Percentiles rank a stretch among this genome's conserved stretches.
phyloP scores from a whole-genome alignment of 1,284 basidiomycete species.

The Rhodotorula sp. region DNA sequence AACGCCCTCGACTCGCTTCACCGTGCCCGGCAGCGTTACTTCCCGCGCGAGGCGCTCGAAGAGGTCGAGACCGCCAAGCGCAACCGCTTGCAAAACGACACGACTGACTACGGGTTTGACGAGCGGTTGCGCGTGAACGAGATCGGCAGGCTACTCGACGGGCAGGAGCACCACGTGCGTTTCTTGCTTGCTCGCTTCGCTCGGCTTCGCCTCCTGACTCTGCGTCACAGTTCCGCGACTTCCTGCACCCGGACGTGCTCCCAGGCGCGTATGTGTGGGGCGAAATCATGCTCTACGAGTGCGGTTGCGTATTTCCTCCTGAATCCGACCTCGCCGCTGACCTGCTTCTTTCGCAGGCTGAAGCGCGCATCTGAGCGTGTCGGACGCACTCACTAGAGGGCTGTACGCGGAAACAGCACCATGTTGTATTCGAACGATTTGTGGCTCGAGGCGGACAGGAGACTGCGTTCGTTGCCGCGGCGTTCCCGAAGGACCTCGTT shows the following conservation, averaged over 20 bases:
- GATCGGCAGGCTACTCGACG: conserved; percentile 31
- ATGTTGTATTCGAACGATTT: background rate
- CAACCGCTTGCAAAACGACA: conserved; percentile 1
- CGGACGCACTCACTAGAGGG: background rate
- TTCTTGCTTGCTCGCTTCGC: no score
- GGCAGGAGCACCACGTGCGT: conserved; percentile 35
- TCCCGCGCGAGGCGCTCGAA: conserved; percentile 16
- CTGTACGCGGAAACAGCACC: no score
- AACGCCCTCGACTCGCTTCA: conserved; percentile 10
- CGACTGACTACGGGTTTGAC: conserved; percentile 35
- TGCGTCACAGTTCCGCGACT: conserved; percentile 27
- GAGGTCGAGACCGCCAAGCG: conserved; percentile 4
- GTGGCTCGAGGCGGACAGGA: background rate
- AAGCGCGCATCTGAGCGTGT: conserved; percentile 28
- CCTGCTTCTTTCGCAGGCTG: conserved; percentile 5
- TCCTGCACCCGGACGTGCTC: conserved; percentile 30
- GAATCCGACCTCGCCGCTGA: background rate
- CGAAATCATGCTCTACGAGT: conserved; percentile 41
- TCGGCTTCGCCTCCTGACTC: no score
- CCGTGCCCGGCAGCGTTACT: background rate
- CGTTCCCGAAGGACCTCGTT: background rate
- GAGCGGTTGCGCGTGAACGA: conserved; percentile 37
- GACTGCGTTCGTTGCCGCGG: background rate
- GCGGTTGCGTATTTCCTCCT: background rate
- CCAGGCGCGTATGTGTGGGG: conserved; percentile 35